Evolutionary conservation across 148 eudicot species (phyloP), one percentile per base, ranked within the genome.

Genomic region (Rheum nobile): DNA sequence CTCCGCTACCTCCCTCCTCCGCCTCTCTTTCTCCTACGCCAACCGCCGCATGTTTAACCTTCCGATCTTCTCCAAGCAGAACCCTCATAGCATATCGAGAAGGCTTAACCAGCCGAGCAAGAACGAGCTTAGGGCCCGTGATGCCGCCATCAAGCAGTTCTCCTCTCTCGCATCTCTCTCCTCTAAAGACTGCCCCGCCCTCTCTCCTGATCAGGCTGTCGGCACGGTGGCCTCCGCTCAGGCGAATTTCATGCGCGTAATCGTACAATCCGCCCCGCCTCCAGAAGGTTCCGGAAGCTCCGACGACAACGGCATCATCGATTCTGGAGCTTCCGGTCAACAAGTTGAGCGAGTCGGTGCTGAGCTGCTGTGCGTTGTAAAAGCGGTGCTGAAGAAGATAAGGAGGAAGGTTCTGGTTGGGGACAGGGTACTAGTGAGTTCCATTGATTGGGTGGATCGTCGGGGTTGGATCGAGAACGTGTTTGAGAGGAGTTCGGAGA

Each of bases 161-260:
- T 79, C 86, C 4, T 78, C 86, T 24, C 77, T 80, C 59, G 47
- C 84, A 44, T 65, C 84, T 2, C 85, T 87, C 63, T 70, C 88
- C n/a, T 80, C 74, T 6, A 78, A 75, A 0, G 81, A 82, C 37
- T 73, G 75, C 26, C 80, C 80, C 19, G 46, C 31, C 34, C 98
- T 89, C 79, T 75, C 91, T n/a, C 80, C 79, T 0, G 75, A 83
- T 59, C 89, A 93, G 61, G 92, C 92, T 19, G 75, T 91, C 71
- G 94, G 92, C 14, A 78, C 71, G 67, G 97, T 89, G 22, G 84
- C 91, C 31, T 83, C 97, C 5, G 87, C 97, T 9, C 97, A 93
- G 43, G 98, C 97, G 34, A 91, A 93, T 73, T 93, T 93, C 88
- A 93, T 93, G 98, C 98, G 97, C 78, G 98, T 93, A 19, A 69